Evolutionary conservation across 331 rosid genomes (phyloP).

Genomic region (Spiraea crenata): DNA sequence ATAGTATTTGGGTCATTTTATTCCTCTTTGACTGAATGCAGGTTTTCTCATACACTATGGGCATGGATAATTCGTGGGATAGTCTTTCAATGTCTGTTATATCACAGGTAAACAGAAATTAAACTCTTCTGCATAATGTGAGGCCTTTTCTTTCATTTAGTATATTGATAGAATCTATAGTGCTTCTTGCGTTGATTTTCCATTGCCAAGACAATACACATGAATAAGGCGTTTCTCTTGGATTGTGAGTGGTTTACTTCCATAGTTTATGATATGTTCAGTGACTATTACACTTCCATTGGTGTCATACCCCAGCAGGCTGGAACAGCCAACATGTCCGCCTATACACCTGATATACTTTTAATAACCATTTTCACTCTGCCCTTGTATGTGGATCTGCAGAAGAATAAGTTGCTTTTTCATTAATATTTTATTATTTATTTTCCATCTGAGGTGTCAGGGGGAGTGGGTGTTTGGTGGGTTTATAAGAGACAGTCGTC

Average conservation of each 20-base stretch:
- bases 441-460: too few relatives aligned
- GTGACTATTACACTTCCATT: background rate
- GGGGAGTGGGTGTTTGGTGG: too few relatives aligned
- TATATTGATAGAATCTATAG: constrained; percentile 5
- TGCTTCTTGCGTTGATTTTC: background rate
- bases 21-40: constrained; percentile 38
- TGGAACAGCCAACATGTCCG: background rate
- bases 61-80: constrained; percentile 75
- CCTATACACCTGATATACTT: background rate
- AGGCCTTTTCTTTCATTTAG: constrained; percentile 3
- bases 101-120: constrained; percentile 61
- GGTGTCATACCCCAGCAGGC: background rate
- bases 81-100: constrained; percentile 70
- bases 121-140: background rate
- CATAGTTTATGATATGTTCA: background rate
- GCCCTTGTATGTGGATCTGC: background rate
- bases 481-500: background rate
- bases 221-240: background rate
- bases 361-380: constrained; percentile 1
- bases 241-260: constrained; percentile 4
- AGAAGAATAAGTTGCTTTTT: constrained; percentile 1
- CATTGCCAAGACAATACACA: background rate
- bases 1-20: background rate
- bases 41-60: constrained; percentile 79
- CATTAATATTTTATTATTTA: background rate